A percentile compares a stretch with the other conserved stretches of the same genome.
These are phyloP conservation scores for Penicillium canariense DNA, from an alignment of 495 filamentous ascomycete species.

Conservation along the genomic window DNA sequence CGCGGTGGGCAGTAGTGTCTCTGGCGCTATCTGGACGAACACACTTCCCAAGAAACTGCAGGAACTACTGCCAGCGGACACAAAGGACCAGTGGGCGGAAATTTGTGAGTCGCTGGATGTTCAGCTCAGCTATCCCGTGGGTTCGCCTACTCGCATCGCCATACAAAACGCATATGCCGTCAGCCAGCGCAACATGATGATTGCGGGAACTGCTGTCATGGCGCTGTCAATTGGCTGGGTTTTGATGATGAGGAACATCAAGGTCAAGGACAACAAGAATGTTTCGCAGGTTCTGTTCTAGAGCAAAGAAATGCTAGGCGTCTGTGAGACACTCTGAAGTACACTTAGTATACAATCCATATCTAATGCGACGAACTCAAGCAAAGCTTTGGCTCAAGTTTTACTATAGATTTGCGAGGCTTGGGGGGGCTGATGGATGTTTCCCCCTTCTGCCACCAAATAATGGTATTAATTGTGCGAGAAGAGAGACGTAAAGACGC, in stretches of 20 bases:
- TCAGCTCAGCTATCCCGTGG: constrained; percentile 53
- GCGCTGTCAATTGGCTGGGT: constrained; percentile 44
- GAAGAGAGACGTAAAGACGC: too few relatives aligned
- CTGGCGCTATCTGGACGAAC: constrained; percentile 49
- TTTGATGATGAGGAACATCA: constrained; percentile 54
- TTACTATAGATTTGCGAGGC: too few relatives aligned
- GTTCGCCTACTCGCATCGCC: constrained; percentile 51
- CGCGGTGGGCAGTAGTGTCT: constrained; percentile 57
- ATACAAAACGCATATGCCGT: constrained; percentile 57
- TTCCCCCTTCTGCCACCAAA: too few relatives aligned
- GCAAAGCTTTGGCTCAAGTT: too few relatives aligned
- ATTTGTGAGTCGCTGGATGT: constrained; percentile 16
- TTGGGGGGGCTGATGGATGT: too few relatives aligned
- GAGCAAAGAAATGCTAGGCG: neutral
- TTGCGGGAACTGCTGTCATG: constrained; percentile 47
- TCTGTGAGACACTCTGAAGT: too few relatives aligned
- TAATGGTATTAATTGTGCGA: too few relatives aligned
- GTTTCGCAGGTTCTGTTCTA: constrained; percentile 34
- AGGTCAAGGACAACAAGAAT: constrained; percentile 45
- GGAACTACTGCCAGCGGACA: constrained; percentile 52
- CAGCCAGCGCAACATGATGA: constrained; percentile 55
- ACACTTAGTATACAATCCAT: too few relatives aligned
- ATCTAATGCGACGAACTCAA: too few relatives aligned
- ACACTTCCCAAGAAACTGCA: constrained; percentile 55
- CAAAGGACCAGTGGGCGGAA: constrained; percentile 12